Evolutionary conservation across 1,284 basidiomycete genomes (phyloP).

Genomic region (Tilletia horrida): DNA sequence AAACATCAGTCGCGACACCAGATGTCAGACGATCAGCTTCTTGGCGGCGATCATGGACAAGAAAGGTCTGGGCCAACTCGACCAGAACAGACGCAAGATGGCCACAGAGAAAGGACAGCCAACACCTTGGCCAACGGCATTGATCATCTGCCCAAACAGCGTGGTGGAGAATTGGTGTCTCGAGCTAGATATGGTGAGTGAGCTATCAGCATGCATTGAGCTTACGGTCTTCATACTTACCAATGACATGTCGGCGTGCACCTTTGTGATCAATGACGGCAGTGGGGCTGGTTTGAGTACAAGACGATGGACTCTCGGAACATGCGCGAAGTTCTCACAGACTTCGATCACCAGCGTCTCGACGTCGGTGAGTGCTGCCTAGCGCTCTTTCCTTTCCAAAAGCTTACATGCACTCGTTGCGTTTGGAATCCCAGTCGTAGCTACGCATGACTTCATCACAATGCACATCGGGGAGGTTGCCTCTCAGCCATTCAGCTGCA

Average conservation of each 20-base stretch:
- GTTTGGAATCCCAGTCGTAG: conserved; percentile 21
- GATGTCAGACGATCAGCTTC: conserved; percentile 79
- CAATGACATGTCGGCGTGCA: conserved; percentile 22
- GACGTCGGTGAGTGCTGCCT: conserved; percentile 57
- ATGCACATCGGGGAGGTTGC: conserved; percentile 66
- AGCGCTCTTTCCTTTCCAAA: background rate
- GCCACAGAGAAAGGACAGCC: conserved; percentile 16
- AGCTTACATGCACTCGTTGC: background rate
- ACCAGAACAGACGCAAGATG: conserved; percentile 62
- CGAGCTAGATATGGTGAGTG: conserved; percentile 66
- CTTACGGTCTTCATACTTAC: too few relatives aligned
- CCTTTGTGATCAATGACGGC: conserved; percentile 14
- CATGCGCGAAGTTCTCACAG: conserved; percentile 60
- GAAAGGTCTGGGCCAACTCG: conserved; percentile 64
- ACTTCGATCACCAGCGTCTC: conserved; percentile 70
- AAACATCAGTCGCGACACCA: conserved; percentile 43
- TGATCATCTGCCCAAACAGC: conserved; percentile 74
- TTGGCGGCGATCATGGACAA: conserved; percentile 81
- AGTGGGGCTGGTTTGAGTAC: conserved; percentile 75
- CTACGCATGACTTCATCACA: conserved; percentile 28
- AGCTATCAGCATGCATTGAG: conserved; percentile 48
- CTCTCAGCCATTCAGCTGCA: conserved; percentile 57
- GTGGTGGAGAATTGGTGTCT: conserved; percentile 77
- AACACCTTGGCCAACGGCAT: conserved; percentile 64
- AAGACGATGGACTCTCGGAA: background rate